phyloP scores from a whole-genome alignment of 176 grass and related monocot species.

The Urochloa ruziziensis region DNA sequence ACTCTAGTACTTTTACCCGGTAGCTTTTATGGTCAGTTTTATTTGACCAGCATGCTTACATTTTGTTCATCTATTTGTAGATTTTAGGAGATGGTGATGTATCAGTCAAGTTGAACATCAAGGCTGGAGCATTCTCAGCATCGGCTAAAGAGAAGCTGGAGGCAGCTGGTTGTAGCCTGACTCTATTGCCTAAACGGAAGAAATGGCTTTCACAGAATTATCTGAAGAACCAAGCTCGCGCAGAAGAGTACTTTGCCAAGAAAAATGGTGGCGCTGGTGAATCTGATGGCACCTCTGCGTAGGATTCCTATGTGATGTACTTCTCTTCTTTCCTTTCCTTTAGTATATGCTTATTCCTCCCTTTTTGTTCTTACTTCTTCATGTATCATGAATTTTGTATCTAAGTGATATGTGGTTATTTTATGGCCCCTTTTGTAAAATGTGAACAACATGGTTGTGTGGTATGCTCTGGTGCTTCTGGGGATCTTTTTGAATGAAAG shows the following conservation, averaged over 20 bases:
- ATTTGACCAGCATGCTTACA: conserved; percentile 11
- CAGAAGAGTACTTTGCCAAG: conserved; percentile 82
- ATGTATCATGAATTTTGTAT: conserved; percentile 39
- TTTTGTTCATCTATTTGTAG: conserved; percentile 36
- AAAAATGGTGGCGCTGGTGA: conserved; percentile 52
- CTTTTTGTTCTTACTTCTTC: background rate
- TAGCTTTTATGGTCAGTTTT: background rate
- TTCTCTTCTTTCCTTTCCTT: conserved; percentile 33
- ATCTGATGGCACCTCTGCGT: conserved; percentile 23
- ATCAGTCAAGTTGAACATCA: conserved; percentile 82
- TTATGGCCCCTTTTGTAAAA: background rate
- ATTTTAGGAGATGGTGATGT: conserved; percentile 91
- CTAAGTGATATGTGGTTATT: conserved; percentile 18
- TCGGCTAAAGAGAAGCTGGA: conserved; percentile 87
- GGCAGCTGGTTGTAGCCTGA: conserved; percentile 78
- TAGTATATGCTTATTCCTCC: conserved; percentile 26
- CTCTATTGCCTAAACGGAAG: conserved; percentile 76
- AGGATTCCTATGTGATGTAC: conserved; percentile 37
- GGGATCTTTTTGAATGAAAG: background rate
- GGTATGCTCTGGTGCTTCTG: background rate
- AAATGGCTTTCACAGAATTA: conserved; percentile 89
- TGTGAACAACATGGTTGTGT: background rate
- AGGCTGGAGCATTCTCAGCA: conserved; percentile 80
- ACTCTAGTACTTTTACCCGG: background rate
- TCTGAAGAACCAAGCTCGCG: conserved; percentile 83